Percentiles rank a stretch among this genome's conserved stretches.
phyloP scores from a whole-genome alignment of 306 rosid species.

The Rosa multiflora region DNA sequence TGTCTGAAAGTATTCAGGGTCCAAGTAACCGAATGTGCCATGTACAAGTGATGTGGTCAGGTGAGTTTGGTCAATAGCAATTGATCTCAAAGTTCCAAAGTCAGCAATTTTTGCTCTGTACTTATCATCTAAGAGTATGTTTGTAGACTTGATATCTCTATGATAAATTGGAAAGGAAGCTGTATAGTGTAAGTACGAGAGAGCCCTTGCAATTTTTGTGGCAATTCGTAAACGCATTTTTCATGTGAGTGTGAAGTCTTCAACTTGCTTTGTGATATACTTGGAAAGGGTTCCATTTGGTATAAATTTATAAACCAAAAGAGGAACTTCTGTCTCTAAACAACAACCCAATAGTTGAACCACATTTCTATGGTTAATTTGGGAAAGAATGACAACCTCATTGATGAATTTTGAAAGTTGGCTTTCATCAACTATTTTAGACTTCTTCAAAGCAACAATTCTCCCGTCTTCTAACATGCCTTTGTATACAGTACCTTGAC shows the following conservation, averaged over 20 bases:
- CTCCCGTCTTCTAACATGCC: neutral
- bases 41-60: too few relatives aligned
- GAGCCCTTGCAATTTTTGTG: neutral
- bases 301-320: constrained; percentile 2
- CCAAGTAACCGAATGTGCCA: too few relatives aligned
- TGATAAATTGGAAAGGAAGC: neutral
- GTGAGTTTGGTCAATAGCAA: too few relatives aligned
- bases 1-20: too few relatives aligned
- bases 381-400: constrained; percentile 14
- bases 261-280: neutral
- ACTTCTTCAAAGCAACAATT: constrained; percentile 1
- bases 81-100: too few relatives aligned
- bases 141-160: neutral
- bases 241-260: constrained; percentile 7
- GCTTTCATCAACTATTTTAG: neutral
- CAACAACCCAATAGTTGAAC: constrained; percentile 12
- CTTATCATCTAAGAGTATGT: too few relatives aligned
- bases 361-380: constrained; percentile 7
- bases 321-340: constrained; percentile 16
- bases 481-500: too few relatives aligned
- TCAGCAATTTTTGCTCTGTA: too few relatives aligned
- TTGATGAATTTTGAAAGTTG: neutral
- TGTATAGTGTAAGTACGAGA: neutral
- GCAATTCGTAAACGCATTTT: neutral
- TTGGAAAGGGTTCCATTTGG: constrained; percentile 7